Percentiles rank a stretch among this genome's conserved stretches.
Evolutionary conservation across 2,329 filamentous ascomycete species (phyloP).

Genomic region (Fusarium succisae): DNA sequence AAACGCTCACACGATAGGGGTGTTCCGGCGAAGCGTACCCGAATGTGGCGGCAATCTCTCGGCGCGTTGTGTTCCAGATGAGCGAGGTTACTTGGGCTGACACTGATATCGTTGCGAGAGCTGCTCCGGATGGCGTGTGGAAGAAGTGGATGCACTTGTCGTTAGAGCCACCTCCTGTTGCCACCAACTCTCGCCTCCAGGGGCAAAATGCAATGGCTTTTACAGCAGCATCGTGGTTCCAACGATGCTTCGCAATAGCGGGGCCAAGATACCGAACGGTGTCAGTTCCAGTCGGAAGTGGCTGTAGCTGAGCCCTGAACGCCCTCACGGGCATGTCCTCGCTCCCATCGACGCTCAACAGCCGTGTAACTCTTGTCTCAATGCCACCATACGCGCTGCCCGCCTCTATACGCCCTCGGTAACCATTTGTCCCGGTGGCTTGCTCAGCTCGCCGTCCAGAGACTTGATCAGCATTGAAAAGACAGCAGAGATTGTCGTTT

Average conservation of each 20-base stretch:
- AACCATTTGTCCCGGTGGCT: neutral
- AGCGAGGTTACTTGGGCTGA: slow-evolving; percentile 92
- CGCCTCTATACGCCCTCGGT: slow-evolving; percentile 2
- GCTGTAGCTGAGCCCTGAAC: slow-evolving; percentile 41
- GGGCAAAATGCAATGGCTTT: slow-evolving; percentile 98
- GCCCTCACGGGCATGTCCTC: neutral
- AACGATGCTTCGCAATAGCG: slow-evolving; percentile 74
- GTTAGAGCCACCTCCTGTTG: slow-evolving; percentile 91
- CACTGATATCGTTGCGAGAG: slow-evolving; percentile 89
- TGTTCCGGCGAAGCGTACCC: slow-evolving; percentile 94
- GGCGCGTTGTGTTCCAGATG: slow-evolving; percentile 85
- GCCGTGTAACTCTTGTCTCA: slow-evolving; percentile 20
- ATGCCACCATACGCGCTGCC: slow-evolving; percentile 13
- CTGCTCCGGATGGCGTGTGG: slow-evolving; percentile 83
- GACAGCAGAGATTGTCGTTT: slow-evolving; percentile 89
- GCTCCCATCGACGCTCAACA: neutral
- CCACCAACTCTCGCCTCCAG: slow-evolving; percentile 87
- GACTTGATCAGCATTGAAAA: slow-evolving; percentile 77
- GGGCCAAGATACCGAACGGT: slow-evolving; percentile 59
- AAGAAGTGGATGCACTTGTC: slow-evolving; percentile 97
- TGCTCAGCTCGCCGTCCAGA: slow-evolving; percentile 42
- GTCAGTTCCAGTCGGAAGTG: slow-evolving; percentile 44
- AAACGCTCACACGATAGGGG: slow-evolving; percentile 87
- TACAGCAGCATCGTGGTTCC: slow-evolving; percentile 85
- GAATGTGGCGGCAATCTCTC: slow-evolving; percentile 93